Base-by-base conservation (phyloP, 1,284 basidiomycete species). In the Papiliotrema fonsecae region DNA sequence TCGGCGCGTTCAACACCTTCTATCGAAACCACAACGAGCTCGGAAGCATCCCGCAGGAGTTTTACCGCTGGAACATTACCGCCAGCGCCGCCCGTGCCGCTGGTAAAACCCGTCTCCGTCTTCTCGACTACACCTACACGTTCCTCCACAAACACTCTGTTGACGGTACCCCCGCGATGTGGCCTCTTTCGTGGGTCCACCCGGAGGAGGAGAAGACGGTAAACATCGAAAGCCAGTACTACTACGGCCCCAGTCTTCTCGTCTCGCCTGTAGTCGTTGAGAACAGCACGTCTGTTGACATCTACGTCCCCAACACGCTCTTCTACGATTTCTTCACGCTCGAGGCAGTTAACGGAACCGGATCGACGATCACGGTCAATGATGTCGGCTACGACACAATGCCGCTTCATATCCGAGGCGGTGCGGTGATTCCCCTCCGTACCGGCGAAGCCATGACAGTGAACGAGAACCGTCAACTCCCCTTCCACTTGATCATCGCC, bases 321-420 rank as follows among this genome's bases (percentile, higher is more conserved):
- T 72, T 77, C 50, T 88, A 84, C 48, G 85, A 87, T 69, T 86
- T 83, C 79, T 86, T 83, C 69, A 85, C 82, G 0, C 82, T 85
- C 59, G 75, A 78, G 30, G 76, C 77, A 1, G 38, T 77, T 80
- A 31, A 71, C 77, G 54, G 71, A 67, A 18, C 64, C 70, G 50
- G 56, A n/a, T 9, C 6, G 42, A 63, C 10, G 11, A 24, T 54
- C 18, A 53, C 47, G n/a, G 43, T 55, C 30, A 38, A 47, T 11
- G 35, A 58, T 22, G 55, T 87, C 2, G 77, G 80, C 2, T 62
- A 84, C 62, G 81, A 79, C 3, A 62, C 78, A 16, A 86, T 87
- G 65, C 81, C 81, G 42, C 79, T 86, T 13, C 83, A 86, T 63
- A 71, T 84, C 54, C 80, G 81, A 22, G 78, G 78, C 36, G 79